These are phyloP conservation scores for Ophiocordyceps australis DNA, from an alignment of 2,329 filamentous ascomycete genomes.

Conservation along the genomic window DNA sequence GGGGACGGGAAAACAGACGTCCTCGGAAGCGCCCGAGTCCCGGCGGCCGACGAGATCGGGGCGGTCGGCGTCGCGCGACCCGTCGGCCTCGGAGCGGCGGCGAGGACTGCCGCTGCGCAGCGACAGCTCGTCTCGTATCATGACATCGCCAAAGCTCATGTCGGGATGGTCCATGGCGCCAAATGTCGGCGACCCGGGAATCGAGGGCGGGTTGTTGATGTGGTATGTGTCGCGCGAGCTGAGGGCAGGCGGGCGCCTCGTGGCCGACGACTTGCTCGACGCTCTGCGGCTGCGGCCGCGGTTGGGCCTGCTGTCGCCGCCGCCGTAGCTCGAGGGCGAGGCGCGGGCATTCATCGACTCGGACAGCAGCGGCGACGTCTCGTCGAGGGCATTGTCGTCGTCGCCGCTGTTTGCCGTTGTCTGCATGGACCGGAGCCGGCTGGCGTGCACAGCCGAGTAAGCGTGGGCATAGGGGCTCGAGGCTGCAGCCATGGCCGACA, in stretches of 20 bases:
- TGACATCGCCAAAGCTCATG: constrained; percentile 47
- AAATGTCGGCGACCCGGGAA: constrained; percentile 41
- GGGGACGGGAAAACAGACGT: constrained; percentile 78
- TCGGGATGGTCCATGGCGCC: constrained; percentile 28
- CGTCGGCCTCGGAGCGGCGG: constrained; percentile 11
- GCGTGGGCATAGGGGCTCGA: constrained; percentile 16
- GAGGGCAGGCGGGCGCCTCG: constrained; percentile 16
- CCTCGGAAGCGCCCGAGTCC: constrained; percentile 52
- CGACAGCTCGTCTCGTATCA: constrained; percentile 49
- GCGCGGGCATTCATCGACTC: constrained; percentile 8
- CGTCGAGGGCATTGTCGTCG: constrained; percentile 23
- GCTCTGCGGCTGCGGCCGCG: constrained; percentile 21
- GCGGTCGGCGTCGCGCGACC: constrained; percentile 14
- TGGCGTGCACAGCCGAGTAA: constrained; percentile 9
- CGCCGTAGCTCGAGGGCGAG: constrained; percentile 20
- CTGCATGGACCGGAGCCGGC: constrained; percentile 16
- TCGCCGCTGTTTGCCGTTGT: constrained; percentile 22
- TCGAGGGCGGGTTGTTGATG: constrained; percentile 51
- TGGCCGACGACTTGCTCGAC: constrained; percentile 34
- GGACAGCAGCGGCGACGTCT: constrained; percentile 36
- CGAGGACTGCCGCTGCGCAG: constrained; percentile 12
- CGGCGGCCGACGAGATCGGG: constrained; percentile 22
- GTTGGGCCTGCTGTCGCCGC: constrained; percentile 16
- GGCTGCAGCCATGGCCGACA: constrained; percentile 24
- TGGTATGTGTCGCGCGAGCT: constrained; percentile 31